Percentiles rank a stretch among this genome's conserved stretches.
Evolutionary conservation across 2,329 filamentous ascomycete species (phyloP).

Genomic region (Penicillium corylophilum): DNA sequence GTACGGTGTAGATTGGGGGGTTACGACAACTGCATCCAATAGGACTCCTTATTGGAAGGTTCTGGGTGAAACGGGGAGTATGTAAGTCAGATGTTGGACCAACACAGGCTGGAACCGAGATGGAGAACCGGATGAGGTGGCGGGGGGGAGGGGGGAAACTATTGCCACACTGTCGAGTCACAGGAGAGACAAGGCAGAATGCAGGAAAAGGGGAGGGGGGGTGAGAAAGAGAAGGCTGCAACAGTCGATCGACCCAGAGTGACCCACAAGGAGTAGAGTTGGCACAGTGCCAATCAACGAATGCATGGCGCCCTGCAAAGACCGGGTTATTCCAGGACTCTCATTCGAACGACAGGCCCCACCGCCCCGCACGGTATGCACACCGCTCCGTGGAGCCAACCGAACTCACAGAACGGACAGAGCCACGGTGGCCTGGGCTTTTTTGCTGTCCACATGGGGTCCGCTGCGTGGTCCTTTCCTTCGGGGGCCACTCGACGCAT

Average conservation of each 20-base stretch:
- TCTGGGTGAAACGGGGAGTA: slow-evolving; percentile 6
- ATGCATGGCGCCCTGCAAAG: slow-evolving; percentile 17
- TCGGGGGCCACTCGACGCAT: slow-evolving; percentile 14
- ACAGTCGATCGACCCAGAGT: slow-evolving; percentile 4
- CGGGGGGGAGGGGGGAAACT: neutral
- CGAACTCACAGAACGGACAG: neutral
- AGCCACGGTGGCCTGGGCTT: neutral
- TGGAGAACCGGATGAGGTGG: slow-evolving; percentile 7
- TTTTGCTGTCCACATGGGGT: neutral
- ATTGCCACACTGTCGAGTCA: neutral
- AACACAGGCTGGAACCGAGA: neutral
- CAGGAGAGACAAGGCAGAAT: neutral
- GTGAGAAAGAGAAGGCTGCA: neutral
- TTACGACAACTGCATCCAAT: neutral
- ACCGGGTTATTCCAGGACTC: neutral
- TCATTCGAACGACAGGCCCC: neutral
- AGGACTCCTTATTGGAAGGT: neutral
- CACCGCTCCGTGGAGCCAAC: slow-evolving; percentile 4
- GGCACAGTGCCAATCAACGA: slow-evolving; percentile 8
- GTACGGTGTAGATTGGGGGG: slow-evolving; percentile 2
- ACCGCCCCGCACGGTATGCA: slow-evolving; percentile 5
- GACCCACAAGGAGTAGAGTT: neutral
- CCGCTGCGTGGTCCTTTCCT: neutral
- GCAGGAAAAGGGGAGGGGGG: neutral
- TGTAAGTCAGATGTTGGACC: neutral